Evolutionary conservation across 345 rosid genomes (phyloP).

Genomic region (Turritis glabra): DNA sequence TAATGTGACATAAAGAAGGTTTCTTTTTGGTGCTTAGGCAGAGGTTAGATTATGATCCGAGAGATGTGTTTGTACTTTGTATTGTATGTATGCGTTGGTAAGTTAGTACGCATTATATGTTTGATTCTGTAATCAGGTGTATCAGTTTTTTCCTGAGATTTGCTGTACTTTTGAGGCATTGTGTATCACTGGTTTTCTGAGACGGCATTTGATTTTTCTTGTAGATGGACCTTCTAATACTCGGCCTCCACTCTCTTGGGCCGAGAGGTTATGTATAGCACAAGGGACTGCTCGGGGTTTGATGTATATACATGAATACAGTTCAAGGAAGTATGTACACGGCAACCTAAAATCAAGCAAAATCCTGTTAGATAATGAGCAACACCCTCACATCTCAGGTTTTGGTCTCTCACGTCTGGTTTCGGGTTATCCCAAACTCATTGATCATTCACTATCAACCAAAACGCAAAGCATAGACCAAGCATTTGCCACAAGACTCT

Average conservation of each 20-base stretch:
- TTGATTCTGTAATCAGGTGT: not conserved
- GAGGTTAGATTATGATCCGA: not conserved
- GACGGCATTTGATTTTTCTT: not conserved
- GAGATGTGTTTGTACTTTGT: not conserved
- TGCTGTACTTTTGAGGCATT: not conserved
- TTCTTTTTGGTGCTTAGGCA: not conserved
- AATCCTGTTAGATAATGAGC: conserved; percentile 77
- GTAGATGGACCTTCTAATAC: conserved; percentile 54
- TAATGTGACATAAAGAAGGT: not conserved
- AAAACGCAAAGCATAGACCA: conserved; percentile 45
- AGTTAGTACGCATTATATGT: not conserved
- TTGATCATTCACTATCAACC: conserved; percentile 27
- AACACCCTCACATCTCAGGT: conserved; percentile 70
- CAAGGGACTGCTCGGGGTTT: conserved; percentile 89
- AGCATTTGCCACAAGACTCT: conserved; percentile 57
- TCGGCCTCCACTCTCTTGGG: conserved; percentile 60
- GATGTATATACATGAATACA: conserved; percentile 72
- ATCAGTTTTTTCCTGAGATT: not conserved
- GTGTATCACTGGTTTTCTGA: not conserved
- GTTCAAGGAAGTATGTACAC: conserved; percentile 71
- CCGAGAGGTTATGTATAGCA: conserved; percentile 70
- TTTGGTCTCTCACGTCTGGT: conserved; percentile 81
- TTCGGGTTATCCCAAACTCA: conserved; percentile 59
- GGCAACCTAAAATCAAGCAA: conserved; percentile 82
- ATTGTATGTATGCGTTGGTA: not conserved